A percentile compares a stretch with the other conserved stretches of the same genome.
Evolutionary conservation across 306 rosid genomes (phyloP).

Genomic region (Sindora glabra): DNA sequence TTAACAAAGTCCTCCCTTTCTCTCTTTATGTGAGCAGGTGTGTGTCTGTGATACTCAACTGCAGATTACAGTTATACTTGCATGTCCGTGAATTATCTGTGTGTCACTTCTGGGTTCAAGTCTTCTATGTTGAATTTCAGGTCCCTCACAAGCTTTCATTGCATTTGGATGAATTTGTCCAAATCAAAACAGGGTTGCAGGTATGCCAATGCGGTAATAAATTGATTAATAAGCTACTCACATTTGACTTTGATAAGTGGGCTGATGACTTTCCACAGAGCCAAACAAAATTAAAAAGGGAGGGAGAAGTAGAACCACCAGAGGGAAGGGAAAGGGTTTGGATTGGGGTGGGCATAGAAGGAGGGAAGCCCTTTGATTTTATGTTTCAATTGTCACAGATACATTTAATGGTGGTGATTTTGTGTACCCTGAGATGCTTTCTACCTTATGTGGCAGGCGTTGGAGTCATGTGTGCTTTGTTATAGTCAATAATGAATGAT

Average conservation of each 20-base stretch:
- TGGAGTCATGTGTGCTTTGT: not conserved
- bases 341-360: not conserved
- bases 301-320: not conserved
- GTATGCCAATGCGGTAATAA: constrained; percentile 24
- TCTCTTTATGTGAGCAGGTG: not conserved
- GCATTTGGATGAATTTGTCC: constrained; percentile 72
- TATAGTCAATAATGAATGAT: not conserved
- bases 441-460: not conserved
- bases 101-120: not conserved
- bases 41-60: not conserved
- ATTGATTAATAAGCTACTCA: constrained; percentile 4
- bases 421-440: not conserved
- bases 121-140: constrained; percentile 36
- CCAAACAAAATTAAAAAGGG: not conserved
- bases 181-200: constrained; percentile 79
- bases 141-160: constrained; percentile 57
- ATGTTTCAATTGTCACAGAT: not conserved
- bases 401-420: not conserved
- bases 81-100: not conserved
- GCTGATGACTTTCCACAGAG: not conserved
- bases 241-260: not conserved
- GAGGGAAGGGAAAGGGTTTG: not conserved
- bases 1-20: not conserved
- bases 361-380: not conserved
- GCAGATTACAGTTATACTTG: not conserved